A percentile compares a stretch with the other conserved stretches of the same genome.
Evolutionary conservation across 306 rosid species (phyloP).

Genomic region (Vachellia pachyceras): DNA sequence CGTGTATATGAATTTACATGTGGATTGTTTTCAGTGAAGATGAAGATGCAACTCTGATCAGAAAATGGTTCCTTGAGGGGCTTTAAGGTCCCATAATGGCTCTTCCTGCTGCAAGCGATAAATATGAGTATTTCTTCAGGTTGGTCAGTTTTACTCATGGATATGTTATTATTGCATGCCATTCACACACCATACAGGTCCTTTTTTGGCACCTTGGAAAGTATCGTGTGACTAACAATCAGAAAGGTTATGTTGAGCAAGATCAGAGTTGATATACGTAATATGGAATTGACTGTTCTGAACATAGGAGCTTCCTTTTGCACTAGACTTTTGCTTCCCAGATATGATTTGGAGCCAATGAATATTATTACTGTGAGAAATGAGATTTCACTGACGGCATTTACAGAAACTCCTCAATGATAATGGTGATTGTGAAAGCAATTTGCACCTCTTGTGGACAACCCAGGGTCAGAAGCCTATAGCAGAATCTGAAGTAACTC

Average conservation of each 20-base stretch:
- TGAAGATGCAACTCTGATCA: constrained; percentile 19
- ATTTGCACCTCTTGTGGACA: constrained; percentile 11
- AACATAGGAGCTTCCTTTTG: neutral
- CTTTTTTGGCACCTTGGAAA: neutral
- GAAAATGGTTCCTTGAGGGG: constrained; percentile 30
- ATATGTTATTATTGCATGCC: neutral
- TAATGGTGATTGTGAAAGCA: constrained; percentile 5
- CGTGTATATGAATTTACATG: constrained; percentile 9
- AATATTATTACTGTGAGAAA: neutral
- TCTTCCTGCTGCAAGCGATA: neutral
- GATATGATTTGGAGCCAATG: constrained; percentile 3
- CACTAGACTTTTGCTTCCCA: neutral
- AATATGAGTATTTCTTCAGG: neutral
- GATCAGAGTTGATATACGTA: neutral
- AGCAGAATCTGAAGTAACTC: neutral
- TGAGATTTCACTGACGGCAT: constrained; percentile 10
- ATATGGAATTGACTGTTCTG: neutral
- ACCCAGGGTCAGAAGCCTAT: neutral
- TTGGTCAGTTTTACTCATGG: neutral
- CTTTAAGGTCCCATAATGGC: constrained; percentile 8
- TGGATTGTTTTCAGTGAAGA: constrained; percentile 31
- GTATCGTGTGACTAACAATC: too few species aligned
- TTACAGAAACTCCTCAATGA: neutral
- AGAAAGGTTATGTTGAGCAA: too few species aligned
- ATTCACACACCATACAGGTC: neutral